Conservation (phyloP, 768 basidiomycete genomes). For the Boletus sensibilis region DNA sequence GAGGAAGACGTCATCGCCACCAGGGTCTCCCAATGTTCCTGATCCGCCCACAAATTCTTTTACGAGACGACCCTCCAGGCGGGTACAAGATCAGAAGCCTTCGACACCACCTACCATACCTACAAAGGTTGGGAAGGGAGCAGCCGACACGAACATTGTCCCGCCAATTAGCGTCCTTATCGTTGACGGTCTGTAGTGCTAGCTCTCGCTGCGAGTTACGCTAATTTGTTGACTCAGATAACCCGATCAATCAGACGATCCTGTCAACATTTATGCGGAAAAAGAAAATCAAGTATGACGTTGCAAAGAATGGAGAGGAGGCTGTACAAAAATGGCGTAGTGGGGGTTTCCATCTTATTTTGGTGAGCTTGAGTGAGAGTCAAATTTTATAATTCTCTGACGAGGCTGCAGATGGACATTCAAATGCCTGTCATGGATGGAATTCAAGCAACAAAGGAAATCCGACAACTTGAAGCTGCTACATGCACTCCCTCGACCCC, state of each 20-base stretch:
- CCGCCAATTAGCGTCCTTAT: slow-evolving; percentile 98
- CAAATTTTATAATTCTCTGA: slow-evolving; percentile 11
- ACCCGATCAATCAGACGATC: slow-evolving; percentile 97
- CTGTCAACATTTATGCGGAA: slow-evolving; percentile 95
- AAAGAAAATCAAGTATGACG: slow-evolving; percentile 92
- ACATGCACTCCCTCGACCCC: slow-evolving; percentile 72
- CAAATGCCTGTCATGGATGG: slow-evolving; percentile 99
- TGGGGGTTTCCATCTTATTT: slow-evolving; percentile 91
- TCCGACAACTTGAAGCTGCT: slow-evolving; percentile 78
- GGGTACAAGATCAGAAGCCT: slow-evolving; percentile 32
- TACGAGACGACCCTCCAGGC: slow-evolving; percentile 32
- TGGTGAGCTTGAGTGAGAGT: slow-evolving; percentile 53
- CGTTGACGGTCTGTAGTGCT: slow-evolving; percentile 76
- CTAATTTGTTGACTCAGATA: slow-evolving; percentile 58
- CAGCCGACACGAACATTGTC: slow-evolving; percentile 69
- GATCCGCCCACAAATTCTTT: slow-evolving; percentile 24
- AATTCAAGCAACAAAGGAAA: slow-evolving; percentile 95
- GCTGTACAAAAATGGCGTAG: slow-evolving; percentile 94
- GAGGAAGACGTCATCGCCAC: slow-evolving; percentile 36
- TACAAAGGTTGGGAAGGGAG: slow-evolving; percentile 50
- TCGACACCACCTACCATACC: slow-evolving; percentile 28
- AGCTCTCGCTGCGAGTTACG: background rate
- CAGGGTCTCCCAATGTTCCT: slow-evolving; percentile 31
- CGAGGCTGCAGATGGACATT: slow-evolving; percentile 88
- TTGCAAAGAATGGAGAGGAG: slow-evolving; percentile 93